Evolutionary conservation across 768 basidiomycete genomes (phyloP), one percentile per base, ranked within the genome.

Genomic region (Lactarius akahatsu): DNA sequence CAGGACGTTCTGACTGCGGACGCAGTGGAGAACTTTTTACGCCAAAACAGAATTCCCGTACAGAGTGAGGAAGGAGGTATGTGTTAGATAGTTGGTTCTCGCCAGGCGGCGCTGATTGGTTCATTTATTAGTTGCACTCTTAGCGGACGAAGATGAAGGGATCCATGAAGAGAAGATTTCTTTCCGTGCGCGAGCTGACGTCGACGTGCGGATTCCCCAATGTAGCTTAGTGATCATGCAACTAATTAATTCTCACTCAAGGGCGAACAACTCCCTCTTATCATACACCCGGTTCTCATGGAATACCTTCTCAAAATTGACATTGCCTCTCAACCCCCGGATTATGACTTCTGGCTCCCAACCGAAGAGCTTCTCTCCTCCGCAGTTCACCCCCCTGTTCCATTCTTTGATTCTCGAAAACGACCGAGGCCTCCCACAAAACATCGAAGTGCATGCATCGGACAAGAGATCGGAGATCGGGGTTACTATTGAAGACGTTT

Each of bases 401-500:
- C 36, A 0, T n/a, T 20, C 47, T 2, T 10, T 66, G 13, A 40
- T 10, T 10, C 61, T 66, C 7, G 61, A 66, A 61, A 62, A 57
- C 30, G 20, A 23, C 0, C 65, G 52, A 58, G 65, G 65, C 1
- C 62, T 62, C 54, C 65, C 65, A 7, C 47, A 50, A 28, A 2
- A 3, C 0, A 62, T 66, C 30, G n/a, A 5, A 4, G 26, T 66
- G 8, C 38, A 32, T n/a, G 16, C 61, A 3, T 62, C 61, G 5
- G 28, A 13, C 18, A 23, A 40, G 55, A 18, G 28, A 41, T 38
- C 38, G 5, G 43, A n/a, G 40, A 18, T 32, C 1, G 60, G 45
- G 3, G 8, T 66, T n/a, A 58, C 65, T 6, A 56, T 62, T 40
- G 45, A 57, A 28, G 65, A 66, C 11, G 59, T 62, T 9, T 47